Base-by-base conservation (phyloP, 495 filamentous ascomycete species). In the Hyphodiscus hymeniophilus region DNA sequence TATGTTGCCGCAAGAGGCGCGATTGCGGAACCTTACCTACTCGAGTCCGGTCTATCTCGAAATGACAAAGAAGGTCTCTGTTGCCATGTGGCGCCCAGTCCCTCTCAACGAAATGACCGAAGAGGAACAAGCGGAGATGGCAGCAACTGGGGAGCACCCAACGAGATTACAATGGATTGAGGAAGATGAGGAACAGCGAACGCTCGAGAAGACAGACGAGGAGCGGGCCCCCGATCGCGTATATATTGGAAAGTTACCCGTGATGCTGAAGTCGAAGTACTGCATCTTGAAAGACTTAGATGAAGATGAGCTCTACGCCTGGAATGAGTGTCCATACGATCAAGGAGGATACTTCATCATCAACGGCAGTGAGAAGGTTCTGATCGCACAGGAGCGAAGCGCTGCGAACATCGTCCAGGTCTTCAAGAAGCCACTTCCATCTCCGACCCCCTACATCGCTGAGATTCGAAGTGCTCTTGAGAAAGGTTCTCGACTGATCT, bases 261-360 rank as follows among this genome's bases (percentile, higher is more conserved):
- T 97, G 55, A 99, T 99, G 92, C 76, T 97, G 46, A 94, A 95
- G 68, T 94, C 87, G 2, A 85, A 90, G 60, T 87, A 90, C 54
- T 99, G 92, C 69, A 83, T 88, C 42, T 67, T 99, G 52, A 84
- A 83, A 57, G 80, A 84, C 48, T 73, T 90, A 56, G 75, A 74
- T 42, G 90, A 96, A 50, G 78, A 87, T 43, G 79, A 82, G 15
- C 73, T 97, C 1, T 95, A 91, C 59, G 71, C 80, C 10, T 81
- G 87, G 65, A 91, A 91, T 60, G 92, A 99, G 66, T 99, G 92
- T 47, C 92, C 94, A 0, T 97, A 94, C 63, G 92, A 99, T 60
- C 91, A 92, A 54, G 92, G 92, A 40, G 92, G 92, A 47, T 99
- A 99, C 56, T 99, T 99, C 64, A 84, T 99, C 51, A 97, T 99